phyloP scores from a whole-genome alignment of 2,329 filamentous ascomycete species.

The Fusarium devonianum region DNA sequence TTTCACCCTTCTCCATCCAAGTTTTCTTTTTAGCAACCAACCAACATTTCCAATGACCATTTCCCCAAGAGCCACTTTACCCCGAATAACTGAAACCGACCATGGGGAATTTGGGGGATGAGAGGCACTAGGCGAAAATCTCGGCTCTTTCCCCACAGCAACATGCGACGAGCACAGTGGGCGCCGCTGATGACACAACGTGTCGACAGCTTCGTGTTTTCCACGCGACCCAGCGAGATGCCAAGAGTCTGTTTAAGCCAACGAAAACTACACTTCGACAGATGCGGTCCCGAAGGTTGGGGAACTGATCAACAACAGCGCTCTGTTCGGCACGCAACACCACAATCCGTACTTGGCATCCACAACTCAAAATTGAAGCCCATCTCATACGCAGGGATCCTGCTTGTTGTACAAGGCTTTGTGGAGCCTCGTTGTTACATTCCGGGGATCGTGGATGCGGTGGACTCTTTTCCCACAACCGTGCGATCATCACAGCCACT shows the following conservation, averaged over 20 bases:
- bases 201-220: neutral
- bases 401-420: neutral
- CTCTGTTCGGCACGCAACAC: too few relatives aligned
- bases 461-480: neutral
- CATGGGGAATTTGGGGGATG: constrained; percentile 24
- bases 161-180: constrained; percentile 19
- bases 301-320: too few relatives aligned
- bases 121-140: constrained; percentile 24
- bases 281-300: neutral
- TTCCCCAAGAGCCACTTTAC: constrained; percentile 13
- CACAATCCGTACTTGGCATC: neutral
- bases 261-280: too few relatives aligned
- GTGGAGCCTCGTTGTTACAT: constrained; percentile 4
- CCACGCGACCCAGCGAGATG: constrained; percentile 1
- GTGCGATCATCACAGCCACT: constrained; percentile 25
- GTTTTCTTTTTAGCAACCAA: neutral
- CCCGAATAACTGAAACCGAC: constrained; percentile 24
- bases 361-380: neutral
- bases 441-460: neutral
- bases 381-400: neutral
- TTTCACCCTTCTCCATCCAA: neutral
- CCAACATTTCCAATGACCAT: neutral
- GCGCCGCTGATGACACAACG: constrained; percentile 20
- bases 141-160: constrained; percentile 40
- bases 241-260: too few relatives aligned